phyloP scores from a whole-genome alignment of 2,329 filamentous ascomycete genomes.

The Akanthomyces muscarius region DNA sequence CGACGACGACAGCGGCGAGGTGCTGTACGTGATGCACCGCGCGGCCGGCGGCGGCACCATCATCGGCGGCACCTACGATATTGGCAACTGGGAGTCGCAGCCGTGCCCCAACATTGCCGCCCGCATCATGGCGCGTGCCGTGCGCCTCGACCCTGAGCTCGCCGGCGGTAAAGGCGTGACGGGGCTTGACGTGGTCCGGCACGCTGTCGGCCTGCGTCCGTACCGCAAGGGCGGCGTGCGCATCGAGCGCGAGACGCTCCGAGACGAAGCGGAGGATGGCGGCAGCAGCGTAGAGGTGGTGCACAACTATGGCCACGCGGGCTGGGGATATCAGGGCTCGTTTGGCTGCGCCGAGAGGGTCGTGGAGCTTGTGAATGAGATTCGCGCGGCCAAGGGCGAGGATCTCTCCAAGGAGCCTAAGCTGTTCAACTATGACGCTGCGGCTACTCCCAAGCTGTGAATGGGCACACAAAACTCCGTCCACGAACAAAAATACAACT shows the following conservation, averaged over 20 bases:
- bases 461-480: no score
- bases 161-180: slow-evolving; percentile 64
- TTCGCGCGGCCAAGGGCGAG: slow-evolving; percentile 36
- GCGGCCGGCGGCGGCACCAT: slow-evolving; percentile 78
- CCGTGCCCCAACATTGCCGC: slow-evolving; percentile 75
- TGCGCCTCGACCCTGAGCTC: slow-evolving; percentile 61
- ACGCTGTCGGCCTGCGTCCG: slow-evolving; percentile 78
- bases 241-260: slow-evolving; percentile 55
- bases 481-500: no score
- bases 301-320: slow-evolving; percentile 76
- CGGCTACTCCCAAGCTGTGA: slow-evolving; percentile 9
- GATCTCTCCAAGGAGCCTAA: slow-evolving; percentile 27
- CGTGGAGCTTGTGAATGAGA: slow-evolving; percentile 62
- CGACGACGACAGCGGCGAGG: slow-evolving; percentile 68
- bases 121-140: slow-evolving; percentile 77
- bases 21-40: slow-evolving; percentile 77
- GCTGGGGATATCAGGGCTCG: slow-evolving; percentile 68
- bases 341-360: slow-evolving; percentile 69
- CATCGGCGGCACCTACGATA: slow-evolving; percentile 80
- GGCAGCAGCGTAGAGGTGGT: slow-evolving; percentile 46
- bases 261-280: slow-evolving; percentile 46
- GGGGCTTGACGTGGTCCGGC: slow-evolving; percentile 69
- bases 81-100: slow-evolving; percentile 72
- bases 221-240: slow-evolving; percentile 69
- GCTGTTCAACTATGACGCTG: slow-evolving; percentile 24